Evolutionary conservation across 2,329 filamentous ascomycete species (phyloP).

Genomic region (Coniochaeta hoffmannii): DNA sequence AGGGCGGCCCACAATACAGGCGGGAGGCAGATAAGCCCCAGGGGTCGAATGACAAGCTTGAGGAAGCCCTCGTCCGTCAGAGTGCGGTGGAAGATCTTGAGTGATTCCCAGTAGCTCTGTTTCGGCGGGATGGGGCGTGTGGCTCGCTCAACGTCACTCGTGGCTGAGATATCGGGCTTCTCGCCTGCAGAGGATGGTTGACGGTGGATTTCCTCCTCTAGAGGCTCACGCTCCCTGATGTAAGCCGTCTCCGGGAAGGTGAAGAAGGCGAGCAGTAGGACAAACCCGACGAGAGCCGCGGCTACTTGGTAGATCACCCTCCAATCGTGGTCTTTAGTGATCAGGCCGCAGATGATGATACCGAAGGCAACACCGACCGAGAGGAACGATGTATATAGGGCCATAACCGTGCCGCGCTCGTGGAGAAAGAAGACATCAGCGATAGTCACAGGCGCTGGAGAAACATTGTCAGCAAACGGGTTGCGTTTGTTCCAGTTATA

Average conservation of each 20-base stretch:
- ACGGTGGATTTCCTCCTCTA: conserved; percentile 4
- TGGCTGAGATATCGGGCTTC: conserved; percentile 11
- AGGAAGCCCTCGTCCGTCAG: conserved; percentile 38
- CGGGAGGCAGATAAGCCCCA: conserved; percentile 41
- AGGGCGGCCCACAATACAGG: conserved; percentile 48
- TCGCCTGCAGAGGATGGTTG: conserved; percentile 6
- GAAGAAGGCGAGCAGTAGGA: conserved; percentile 40
- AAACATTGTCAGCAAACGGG: conserved; percentile 14
- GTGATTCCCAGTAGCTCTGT: conserved; percentile 24
- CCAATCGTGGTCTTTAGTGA: conserved; percentile 41
- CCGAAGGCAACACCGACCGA: conserved; percentile 34
- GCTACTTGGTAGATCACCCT: conserved; percentile 44
- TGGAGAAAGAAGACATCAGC: conserved; percentile 51
- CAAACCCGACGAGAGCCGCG: conserved; percentile 38
- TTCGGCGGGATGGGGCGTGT: conserved; percentile 12
- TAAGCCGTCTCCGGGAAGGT: conserved; percentile 50
- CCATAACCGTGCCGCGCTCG: conserved; percentile 44
- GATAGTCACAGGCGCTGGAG: conserved; percentile 38
- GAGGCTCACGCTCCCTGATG: conserved; percentile 19
- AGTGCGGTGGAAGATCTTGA: conserved; percentile 31
- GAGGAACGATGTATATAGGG: conserved; percentile 32
- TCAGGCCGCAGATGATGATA: conserved; percentile 35
- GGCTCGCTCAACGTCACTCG: conserved; percentile 10
- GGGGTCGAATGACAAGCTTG: conserved; percentile 40
- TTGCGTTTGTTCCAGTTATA: neutral